A percentile compares a stretch with the other conserved stretches of the same genome.
These are phyloP conservation scores for Neurospora sp. DNA, from an alignment of 495 filamentous ascomycete species.

Conservation along the genomic window DNA sequence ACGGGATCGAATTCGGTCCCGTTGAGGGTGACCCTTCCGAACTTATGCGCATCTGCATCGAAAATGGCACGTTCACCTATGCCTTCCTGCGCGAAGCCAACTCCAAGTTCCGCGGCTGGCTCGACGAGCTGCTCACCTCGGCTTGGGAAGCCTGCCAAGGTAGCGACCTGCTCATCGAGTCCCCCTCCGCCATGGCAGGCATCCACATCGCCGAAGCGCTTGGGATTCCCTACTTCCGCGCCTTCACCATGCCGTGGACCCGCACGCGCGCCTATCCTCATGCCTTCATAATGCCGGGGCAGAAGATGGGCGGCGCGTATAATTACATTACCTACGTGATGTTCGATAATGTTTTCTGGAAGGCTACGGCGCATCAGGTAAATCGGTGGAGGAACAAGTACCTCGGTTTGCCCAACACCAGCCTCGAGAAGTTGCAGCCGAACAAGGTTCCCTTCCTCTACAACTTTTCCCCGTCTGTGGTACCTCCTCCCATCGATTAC, in stretches of 20 bases:
- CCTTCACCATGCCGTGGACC: slow-evolving; percentile 99
- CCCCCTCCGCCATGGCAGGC: slow-evolving; percentile 93
- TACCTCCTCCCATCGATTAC: slow-evolving; percentile 87
- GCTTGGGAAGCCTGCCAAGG: slow-evolving; percentile 79
- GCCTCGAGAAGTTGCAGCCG: slow-evolving; percentile 79
- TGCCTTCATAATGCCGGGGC: slow-evolving; percentile 89
- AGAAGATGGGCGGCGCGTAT: slow-evolving; percentile 89
- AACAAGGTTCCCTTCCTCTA: slow-evolving; percentile 97
- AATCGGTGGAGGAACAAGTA: slow-evolving; percentile 85
- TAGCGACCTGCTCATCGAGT: slow-evolving; percentile 86
- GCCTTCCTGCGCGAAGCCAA: slow-evolving; percentile 83
- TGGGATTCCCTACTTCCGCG: slow-evolving; percentile 89
- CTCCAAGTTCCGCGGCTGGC: slow-evolving; percentile 83
- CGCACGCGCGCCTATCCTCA: slow-evolving; percentile 92
- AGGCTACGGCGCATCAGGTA: slow-evolving; percentile 79
- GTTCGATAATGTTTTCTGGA: slow-evolving; percentile 97
- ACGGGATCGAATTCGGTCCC: slow-evolving; percentile 85
- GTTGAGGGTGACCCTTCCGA: slow-evolving; percentile 90
- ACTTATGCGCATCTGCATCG: slow-evolving; percentile 90
- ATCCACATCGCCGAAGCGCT: slow-evolving; percentile 98
- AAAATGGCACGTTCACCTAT: slow-evolving; percentile 95
- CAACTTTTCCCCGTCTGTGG: slow-evolving; percentile 90
- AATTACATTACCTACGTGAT: slow-evolving; percentile 94
- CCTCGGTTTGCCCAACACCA: slow-evolving; percentile 70
- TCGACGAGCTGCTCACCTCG: slow-evolving; percentile 78